phyloP scores from a whole-genome alignment of 1,139 yeast species.

The Yamadazyma atlantica region DNA sequence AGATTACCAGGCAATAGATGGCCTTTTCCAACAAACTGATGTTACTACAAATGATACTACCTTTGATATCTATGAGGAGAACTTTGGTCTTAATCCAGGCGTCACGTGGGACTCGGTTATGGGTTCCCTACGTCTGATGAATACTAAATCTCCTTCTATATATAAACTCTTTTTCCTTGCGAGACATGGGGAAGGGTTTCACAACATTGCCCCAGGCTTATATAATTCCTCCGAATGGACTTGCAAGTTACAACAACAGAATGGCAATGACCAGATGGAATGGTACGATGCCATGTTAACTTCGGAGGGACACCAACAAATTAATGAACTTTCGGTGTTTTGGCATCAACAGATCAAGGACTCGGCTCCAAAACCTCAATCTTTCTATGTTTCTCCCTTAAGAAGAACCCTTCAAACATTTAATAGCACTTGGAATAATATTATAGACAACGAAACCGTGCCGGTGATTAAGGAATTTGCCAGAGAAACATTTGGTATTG shows the following conservation, averaged over 20 bases:
- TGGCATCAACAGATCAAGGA: conserved; percentile 18
- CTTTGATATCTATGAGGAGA: conserved; percentile 7
- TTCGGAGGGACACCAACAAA: conserved; percentile 23
- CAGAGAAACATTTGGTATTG: conserved; percentile 40
- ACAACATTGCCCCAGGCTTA: conserved; percentile 29
- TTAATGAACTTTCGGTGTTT: conserved; percentile 16
- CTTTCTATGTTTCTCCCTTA: conserved; percentile 35
- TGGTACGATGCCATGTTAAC: conserved; percentile 44
- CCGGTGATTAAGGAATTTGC: conserved; percentile 33
- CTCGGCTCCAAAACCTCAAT: conserved; percentile 26
- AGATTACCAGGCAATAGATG: conserved; percentile 7
- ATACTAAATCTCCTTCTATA: conserved; percentile 11
- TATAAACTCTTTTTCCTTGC: conserved; percentile 36
- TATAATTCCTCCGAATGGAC: conserved; percentile 26
- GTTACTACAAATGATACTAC: conserved; percentile 5
- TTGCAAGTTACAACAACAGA: conserved; percentile 30
- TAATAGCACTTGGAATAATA: conserved; percentile 24
- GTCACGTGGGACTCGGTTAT: conserved; percentile 14
- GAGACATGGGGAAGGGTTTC: conserved; percentile 45
- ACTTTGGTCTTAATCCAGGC: conserved; percentile 9
- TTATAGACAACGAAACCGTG: conserved; percentile 14
- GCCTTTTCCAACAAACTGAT: conserved; percentile 11
- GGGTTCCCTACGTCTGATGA: conserved; percentile 10
- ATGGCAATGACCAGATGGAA: conserved; percentile 29
- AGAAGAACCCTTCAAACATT: conserved; percentile 38